Base-by-base conservation (phyloP, 768 basidiomycete genomes). In the Tricholoma sp. region DNA sequence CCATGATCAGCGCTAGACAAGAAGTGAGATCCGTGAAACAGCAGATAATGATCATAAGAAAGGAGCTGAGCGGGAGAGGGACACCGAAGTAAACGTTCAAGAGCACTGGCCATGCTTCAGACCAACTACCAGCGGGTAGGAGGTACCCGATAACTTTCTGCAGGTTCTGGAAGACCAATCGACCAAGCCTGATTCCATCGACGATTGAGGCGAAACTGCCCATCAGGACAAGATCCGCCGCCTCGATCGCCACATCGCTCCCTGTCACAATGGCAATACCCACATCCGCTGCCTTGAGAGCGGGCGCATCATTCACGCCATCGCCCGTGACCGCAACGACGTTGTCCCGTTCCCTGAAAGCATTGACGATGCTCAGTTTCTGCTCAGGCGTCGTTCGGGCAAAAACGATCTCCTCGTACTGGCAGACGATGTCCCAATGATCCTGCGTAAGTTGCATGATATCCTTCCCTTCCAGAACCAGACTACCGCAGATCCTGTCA, bases 191-290 rank as follows among this genome's bases (percentile, higher is more conserved):
- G 58, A 84, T 79, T 1, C 80, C 83, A 56, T 78, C 73, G 6
- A 76, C 77, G 62, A 85, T 84, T 14, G 81, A 81, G 8, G 79
- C 72, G 59, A 84, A 82, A 68, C 83, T 79, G 57, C 83, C 81
- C 64, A 84, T 80, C 50, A 82, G 74, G 50, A 84, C 69, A 1
- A 32, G 64, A 71, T 74, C 69, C 68, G 80, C 77, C 8, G 83
- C 82, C 58, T 82, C 82, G 61, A 85, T 80, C 10, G 79, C 78
- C 7, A 79, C 47, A 50, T 50, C 47, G 22, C 47, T 50, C 76
- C 61, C 80, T 77, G 71, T 67, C 14, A 76, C 80, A 71, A 81
- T 78, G 3, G 80, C 78, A 9, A 84, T 76, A 51, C 84, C 83
- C 19, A 85, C 76, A 57, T 85, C 78, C 1, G 80, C 74, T 0